A percentile compares a stretch with the other conserved stretches of the same genome.
Evolutionary conservation across 768 basidiomycete genomes (phyloP).

Genomic region (Tulasnella sp.): DNA sequence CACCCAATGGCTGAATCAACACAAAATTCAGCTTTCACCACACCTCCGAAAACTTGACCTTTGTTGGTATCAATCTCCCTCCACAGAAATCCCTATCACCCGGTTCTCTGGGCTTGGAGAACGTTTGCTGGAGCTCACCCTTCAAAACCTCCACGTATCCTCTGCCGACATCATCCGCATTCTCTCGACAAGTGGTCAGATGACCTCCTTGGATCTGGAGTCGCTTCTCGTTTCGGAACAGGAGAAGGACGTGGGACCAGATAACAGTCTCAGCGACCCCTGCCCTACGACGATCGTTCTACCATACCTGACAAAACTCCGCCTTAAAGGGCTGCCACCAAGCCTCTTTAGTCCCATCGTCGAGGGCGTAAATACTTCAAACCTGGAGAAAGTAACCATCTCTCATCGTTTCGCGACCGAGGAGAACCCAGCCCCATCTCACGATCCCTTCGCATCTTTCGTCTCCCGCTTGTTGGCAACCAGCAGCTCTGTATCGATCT

Average conservation of each 20-base stretch:
- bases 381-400: not conserved
- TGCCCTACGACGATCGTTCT: not conserved
- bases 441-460: not conserved
- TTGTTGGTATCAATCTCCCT: not conserved
- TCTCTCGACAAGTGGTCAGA: not conserved
- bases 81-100: not conserved
- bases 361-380: not conserved
- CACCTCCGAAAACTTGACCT: not conserved
- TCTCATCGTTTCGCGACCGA: not conserved
- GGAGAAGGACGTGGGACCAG: not conserved
- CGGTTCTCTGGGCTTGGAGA: not conserved
- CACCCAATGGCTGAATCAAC: not conserved
- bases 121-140: not conserved
- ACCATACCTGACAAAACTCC: not conserved
- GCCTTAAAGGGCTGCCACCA: not conserved
- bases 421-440: not conserved
- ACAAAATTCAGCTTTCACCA: not conserved
- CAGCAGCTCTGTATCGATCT: not conserved
- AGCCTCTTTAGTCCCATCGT: not conserved
- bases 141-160: not conserved
- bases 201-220: not conserved
- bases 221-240: not conserved
- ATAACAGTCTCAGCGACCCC: too few species aligned
- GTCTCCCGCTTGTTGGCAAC: not conserved
- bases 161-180: not conserved